Base-by-base conservation (phyloP, 148 eudicot species). In the Dianthus caryophyllus region DNA sequence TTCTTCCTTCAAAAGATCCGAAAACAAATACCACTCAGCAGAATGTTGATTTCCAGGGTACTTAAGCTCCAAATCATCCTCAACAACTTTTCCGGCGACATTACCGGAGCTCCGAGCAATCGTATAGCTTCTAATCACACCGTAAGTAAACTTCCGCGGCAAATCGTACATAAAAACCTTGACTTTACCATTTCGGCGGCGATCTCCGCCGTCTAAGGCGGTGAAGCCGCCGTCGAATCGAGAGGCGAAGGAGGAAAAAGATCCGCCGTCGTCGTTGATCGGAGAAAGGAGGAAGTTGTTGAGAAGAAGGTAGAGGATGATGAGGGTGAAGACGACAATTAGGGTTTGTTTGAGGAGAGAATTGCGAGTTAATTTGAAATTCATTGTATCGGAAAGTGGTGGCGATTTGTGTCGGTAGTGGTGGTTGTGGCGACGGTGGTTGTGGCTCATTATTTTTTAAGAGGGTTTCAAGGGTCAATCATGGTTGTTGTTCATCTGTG, bases 41-140 rank as follows among this genome's bases (percentile, higher is more conserved):
- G 91, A 68, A 52, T 93, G 98, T 76, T 93, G 98, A 54, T 93
- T 77, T 13, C 98, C 98, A 0, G 98, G 98, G 47, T 92, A 92
- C 73, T 80, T 92, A 15, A 86, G 70, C 61, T 21, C 30, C 4
- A 75, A 64, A 7, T 75, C 81, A 9, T 83, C 84, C 0, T 39
- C 46, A 2, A 62, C 78, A 5, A 76, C 44, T 2, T 69, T 66
- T 18, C 77, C 85, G 0, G 82, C 84, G 4, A 95, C 50, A 43
- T 15, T 25, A 9, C 5, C 16, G 44, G 30, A 3, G n/a, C 30
- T 62, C 30, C 66, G 76, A 1, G 91, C 87, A 67, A 65, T 49
- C 14, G 82, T 73, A 60, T 90, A 94, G 79, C 90, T 86, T 69
- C 90, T 87, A 9, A 94, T 88, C 7, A 94, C 98, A 21, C 98